Base-by-base conservation (phyloP, 371 early-diverging fungal species). In the Syncephalastrum contaminatum region DNA sequence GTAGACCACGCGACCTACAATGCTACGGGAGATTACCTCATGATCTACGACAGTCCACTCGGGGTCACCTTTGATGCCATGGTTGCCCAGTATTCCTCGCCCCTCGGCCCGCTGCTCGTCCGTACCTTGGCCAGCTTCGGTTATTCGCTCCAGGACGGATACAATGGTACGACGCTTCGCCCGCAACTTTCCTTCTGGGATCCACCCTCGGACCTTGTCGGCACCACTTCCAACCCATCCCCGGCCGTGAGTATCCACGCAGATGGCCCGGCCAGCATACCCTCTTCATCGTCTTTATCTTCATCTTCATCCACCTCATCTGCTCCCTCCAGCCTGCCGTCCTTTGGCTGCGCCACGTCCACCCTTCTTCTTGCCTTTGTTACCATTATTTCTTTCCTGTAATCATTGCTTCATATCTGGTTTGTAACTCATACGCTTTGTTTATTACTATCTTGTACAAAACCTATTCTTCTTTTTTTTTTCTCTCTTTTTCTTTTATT, bases 71-170 rank as follows among this genome's bases (percentile, higher is more conserved):
- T 67, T 2, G n/a, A 40, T 1, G 51, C 19, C 4, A 40, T 66
- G 20, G 21, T 40, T 4, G 39, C 40, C 8, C 1, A 49, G 2
- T 63, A 52, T 20, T 50, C 64, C n/a, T 77, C 76, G 14, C 77
- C 81, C 8, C n/a, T 78, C 41, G 83, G 83, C 0, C 79, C 83
- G 0, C 56, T 64, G 18, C 53, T 80, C 18, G 18, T 67, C 7
- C 58, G 24, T 4, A 25, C 72, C 4, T 48, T 83, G 44, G 67
- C 68, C 15, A 51, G 54, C 16, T 54, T 83, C 1, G 84, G 84
- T 2, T 83, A 81, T 43, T 42, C 43, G 8, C n/a, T 66, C 14
- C 39, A 55, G 49, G 15, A 44, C n/a, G 46, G 42, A 4, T 42
- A 40, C 52, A 53, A 56, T 48, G 19, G 21, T 42, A 14, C 43